These are phyloP conservation scores for Jaminaea rosea DNA, from an alignment of 1,284 basidiomycete genomes.

Conservation along the genomic window DNA sequence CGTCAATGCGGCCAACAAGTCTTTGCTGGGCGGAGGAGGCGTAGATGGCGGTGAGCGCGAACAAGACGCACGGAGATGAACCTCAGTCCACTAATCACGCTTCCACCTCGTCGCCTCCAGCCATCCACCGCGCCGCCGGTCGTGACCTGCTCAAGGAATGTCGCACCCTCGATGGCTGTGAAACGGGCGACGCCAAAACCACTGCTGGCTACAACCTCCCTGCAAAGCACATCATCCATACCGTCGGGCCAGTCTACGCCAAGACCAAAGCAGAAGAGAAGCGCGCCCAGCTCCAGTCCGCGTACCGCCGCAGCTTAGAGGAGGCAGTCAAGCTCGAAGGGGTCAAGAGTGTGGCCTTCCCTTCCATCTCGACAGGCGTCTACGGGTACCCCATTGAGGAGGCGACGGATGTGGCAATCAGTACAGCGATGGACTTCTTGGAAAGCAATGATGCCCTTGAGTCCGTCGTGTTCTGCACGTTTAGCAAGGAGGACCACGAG, in stretches of 20 bases:
- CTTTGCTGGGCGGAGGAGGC: slow-evolving; percentile 37
- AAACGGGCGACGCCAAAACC: slow-evolving; percentile 74
- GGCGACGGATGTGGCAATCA: slow-evolving; percentile 24
- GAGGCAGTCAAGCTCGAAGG: slow-evolving; percentile 10
- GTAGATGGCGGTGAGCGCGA: neutral
- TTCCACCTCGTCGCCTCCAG: slow-evolving; percentile 59
- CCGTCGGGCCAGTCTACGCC: slow-evolving; percentile 75
- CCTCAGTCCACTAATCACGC: neutral
- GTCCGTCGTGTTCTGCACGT: slow-evolving; percentile 32
- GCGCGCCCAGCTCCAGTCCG: slow-evolving; percentile 51
- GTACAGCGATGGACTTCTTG: slow-evolving; percentile 25
- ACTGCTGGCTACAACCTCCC: slow-evolving; percentile 52
- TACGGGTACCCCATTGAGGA: slow-evolving; percentile 40
- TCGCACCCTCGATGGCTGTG: slow-evolving; percentile 56
- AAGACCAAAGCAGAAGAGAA: slow-evolving; percentile 50
- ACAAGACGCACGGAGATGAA: neutral
- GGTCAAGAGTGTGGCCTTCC: slow-evolving; percentile 31
- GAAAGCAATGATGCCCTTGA: slow-evolving; percentile 17
- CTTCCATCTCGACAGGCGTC: slow-evolving; percentile 41
- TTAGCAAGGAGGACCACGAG: slow-evolving; percentile 20
- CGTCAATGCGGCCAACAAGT: slow-evolving; percentile 41
- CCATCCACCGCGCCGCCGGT: slow-evolving; percentile 79
- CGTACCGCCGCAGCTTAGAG: slow-evolving; percentile 27
- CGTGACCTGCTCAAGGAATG: slow-evolving; percentile 64
- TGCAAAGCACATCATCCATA: slow-evolving; percentile 71